A percentile compares a stretch with the other conserved stretches of the same genome.
Conservation (phyloP, 352 stramenopile genomes). For the Globisporangium nodosum region DNA sequence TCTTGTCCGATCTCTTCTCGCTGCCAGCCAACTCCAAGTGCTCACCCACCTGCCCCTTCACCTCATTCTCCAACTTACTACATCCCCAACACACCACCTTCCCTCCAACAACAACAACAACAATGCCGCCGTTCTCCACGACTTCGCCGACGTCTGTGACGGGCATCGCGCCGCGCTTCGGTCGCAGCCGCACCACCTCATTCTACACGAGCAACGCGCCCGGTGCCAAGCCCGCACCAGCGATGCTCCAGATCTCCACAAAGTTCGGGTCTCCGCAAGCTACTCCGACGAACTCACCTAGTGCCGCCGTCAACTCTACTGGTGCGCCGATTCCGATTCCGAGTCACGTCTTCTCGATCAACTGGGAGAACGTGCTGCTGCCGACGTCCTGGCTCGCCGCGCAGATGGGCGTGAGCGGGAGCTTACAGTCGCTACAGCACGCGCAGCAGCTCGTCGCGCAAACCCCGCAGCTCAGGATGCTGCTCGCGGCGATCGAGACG, state of each 20-base stretch:
- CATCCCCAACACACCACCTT: no score
- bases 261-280: neutral
- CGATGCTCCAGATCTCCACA: constrained; percentile 6
- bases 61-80: no score
- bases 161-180: neutral
- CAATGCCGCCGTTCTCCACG: constrained; percentile 7
- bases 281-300: neutral
- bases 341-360: constrained; percentile 29
- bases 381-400: constrained; percentile 31
- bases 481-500: constrained; percentile 25
- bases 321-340: neutral
- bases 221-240: neutral
- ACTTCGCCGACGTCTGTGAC: constrained; percentile 5
- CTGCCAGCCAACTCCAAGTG: no score
- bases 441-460: constrained; percentile 14
- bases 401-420: constrained; percentile 25
- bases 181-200: constrained; percentile 1
- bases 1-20: no score
- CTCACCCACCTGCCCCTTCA: no score
- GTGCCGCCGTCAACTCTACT: no score
- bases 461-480: constrained; percentile 10
- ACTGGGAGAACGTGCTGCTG: constrained; percentile 51
- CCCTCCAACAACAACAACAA: no score
- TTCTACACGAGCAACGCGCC: neutral
- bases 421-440: constrained; percentile 17